These are phyloP conservation scores for Chionographis japonica DNA, from an alignment of 106 monocot genomes.

Conservation along the genomic window DNA sequence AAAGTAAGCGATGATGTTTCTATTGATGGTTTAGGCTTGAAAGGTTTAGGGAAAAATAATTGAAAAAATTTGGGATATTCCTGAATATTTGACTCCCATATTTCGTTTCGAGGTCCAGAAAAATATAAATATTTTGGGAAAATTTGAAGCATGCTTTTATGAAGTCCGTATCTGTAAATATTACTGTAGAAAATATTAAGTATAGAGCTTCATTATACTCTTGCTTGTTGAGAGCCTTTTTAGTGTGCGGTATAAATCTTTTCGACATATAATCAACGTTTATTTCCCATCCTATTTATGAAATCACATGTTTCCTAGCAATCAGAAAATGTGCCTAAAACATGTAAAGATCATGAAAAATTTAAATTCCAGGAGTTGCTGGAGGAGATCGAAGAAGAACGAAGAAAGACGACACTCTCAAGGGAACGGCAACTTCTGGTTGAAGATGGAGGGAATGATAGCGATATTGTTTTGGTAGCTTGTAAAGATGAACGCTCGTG, in stretches of 20 bases:
- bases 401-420: conserved; percentile 22
- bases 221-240: too few species aligned
- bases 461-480: conserved; percentile 66
- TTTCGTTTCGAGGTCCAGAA: too few species aligned
- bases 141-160: too few species aligned
- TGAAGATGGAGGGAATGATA: conserved; percentile 34
- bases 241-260: not conserved
- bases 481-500: conserved; percentile 98
- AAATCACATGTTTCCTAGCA: not conserved
- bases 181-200: too few species aligned
- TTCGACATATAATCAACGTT: not conserved
- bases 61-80: too few species aligned
- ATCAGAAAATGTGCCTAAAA: not conserved
- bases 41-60: too few species aligned
- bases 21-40: too few species aligned
- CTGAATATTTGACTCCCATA: too few species aligned
- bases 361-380: conserved; percentile 64
- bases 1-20: too few species aligned
- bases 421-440: conserved; percentile 15
- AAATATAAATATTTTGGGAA: too few species aligned
- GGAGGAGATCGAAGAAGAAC: conserved; percentile 89
- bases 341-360: not conserved
- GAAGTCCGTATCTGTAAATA: too few species aligned
- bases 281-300: not conserved
- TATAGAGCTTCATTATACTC: too few species aligned